A percentile compares a stretch with the other conserved stretches of the same genome.
phyloP scores from a whole-genome alignment of 2,329 filamentous ascomycete genomes.

The Penicillium nordicum region DNA sequence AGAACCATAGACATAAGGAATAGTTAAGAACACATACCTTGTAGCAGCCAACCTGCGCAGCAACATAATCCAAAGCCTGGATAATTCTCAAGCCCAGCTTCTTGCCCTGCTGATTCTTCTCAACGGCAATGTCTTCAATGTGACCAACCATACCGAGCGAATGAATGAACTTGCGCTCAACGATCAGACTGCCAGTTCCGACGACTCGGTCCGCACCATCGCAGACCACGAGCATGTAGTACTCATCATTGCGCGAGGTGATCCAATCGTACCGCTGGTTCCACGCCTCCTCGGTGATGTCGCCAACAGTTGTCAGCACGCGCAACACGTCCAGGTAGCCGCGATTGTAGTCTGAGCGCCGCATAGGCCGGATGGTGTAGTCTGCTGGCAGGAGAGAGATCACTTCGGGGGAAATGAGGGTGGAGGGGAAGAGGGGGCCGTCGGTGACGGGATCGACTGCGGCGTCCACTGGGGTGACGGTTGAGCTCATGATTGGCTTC shows the following conservation, averaged over 20 bases:
- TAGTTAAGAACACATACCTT: constrained; percentile 53
- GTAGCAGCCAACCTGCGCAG: constrained; percentile 87
- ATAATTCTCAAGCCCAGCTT: constrained; percentile 91
- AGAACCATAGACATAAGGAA: neutral
- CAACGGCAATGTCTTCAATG: constrained; percentile 96
- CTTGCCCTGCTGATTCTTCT: constrained; percentile 94
- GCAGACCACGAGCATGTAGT: constrained; percentile 83
- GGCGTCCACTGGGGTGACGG: constrained; percentile 27
- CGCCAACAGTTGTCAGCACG: constrained; percentile 88
- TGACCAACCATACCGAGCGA: constrained; percentile 67
- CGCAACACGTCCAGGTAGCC: constrained; percentile 90
- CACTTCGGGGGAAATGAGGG: constrained; percentile 75
- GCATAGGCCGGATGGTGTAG: constrained; percentile 78
- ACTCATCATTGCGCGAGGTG: constrained; percentile 66
- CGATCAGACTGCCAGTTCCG: constrained; percentile 84
- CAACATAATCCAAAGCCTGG: constrained; percentile 85
- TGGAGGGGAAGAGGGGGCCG: constrained; percentile 67
- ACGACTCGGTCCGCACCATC: constrained; percentile 70
- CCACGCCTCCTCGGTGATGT: constrained; percentile 73
- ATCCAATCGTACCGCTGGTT: constrained; percentile 80
- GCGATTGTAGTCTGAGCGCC: constrained; percentile 69
- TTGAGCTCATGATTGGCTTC: constrained; percentile 21
- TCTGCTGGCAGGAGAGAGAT: constrained; percentile 69
- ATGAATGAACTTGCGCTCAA: constrained; percentile 74
- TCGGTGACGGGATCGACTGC: constrained; percentile 26